Evolutionary conservation across 108 stramenopile genomes (phyloP), one percentile per base, ranked within the genome.

Genomic region (Nannochloropsis oceanica): DNA sequence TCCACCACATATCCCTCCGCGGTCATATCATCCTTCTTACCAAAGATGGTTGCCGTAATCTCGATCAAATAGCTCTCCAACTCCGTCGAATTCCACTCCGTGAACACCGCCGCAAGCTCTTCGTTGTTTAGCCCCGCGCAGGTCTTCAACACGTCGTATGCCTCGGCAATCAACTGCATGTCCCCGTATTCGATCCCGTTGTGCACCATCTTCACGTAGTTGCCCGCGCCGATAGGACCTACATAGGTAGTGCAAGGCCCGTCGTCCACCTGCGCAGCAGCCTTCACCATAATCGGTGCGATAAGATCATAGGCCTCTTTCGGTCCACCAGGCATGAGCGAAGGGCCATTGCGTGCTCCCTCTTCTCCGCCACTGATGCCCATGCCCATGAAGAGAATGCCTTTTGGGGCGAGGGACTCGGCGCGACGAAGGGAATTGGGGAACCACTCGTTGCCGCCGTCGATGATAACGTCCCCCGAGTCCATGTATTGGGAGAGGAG

Each of bases 131-230:
- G 91, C 0, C 95, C 94, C 25, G 95, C 94, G 25, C 96, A 90
- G 50, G 44, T 42, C 88, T 91, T 94, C 27, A 99, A 90, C 42
- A 99, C 86, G 85, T 96, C 96, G 84, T 98, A 99, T 1, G 95
- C 95, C 92, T 99, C 99, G 24, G 93, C 94, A 89, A 99, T 99
- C 80, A 98, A 91, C 88, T 98, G 97, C 99, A 99, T 99, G 87
- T 99, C 99, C 34, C 96, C 97, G 89, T 99, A 99, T 90, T 99
- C 99, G 86, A 99, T 97, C 27, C 99, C 99, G 91, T 99, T 99
- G 93, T 99, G 99, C 44, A 99, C 94, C 95, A 95, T 96, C 92
- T 98, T 98, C 84, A 98, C 96, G 85, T 97, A 97, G 90, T 97
- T 97, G 79, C 96, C 97, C 13, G 94, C 85, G 83, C 91, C 90